Evolutionary conservation across 345 rosid genomes (phyloP).

Genomic region (Salix arbutifolia): DNA sequence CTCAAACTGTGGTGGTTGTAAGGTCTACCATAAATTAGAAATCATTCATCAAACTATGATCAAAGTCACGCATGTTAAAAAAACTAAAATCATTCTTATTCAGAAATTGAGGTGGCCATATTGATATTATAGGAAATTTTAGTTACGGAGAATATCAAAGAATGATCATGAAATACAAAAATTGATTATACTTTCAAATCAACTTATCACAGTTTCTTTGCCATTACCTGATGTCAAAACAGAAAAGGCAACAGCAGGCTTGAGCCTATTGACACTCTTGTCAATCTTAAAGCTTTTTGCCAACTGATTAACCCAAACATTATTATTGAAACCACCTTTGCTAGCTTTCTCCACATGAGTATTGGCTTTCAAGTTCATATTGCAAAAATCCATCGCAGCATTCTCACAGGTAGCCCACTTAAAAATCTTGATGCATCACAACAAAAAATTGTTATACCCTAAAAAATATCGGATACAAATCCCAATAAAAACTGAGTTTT

Average conservation of each 20-base stretch:
- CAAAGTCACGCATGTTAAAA: no score
- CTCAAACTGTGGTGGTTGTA: constrained; percentile 42
- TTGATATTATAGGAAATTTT: no score
- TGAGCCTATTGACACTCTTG: constrained; percentile 31
- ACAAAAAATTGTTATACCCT: not conserved
- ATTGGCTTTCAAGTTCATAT: constrained; percentile 39
- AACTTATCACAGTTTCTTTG: constrained; percentile 54
- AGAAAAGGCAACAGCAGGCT: constrained; percentile 52
- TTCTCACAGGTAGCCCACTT: constrained; percentile 15
- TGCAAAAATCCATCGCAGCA: constrained; percentile 59
- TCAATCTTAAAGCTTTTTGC: constrained; percentile 33
- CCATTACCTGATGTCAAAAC: constrained; percentile 61
- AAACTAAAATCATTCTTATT: no score
- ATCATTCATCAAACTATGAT: no score
- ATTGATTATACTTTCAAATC: not conserved
- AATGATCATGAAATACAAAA: not conserved
- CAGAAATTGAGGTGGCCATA: no score
- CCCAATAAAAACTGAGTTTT: constrained; percentile 12
- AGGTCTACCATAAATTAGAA: no score
- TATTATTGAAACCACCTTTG: constrained; percentile 26
- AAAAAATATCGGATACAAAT: constrained; percentile 12
- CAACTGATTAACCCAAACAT: constrained; percentile 28
- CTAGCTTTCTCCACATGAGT: constrained; percentile 32
- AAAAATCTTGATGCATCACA: constrained; percentile 12
- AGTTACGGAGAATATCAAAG: not conserved